These are phyloP conservation scores for Blepharisma stoltei DNA, from an alignment of 73 alveolate genomes.

Conservation along the genomic window DNA sequence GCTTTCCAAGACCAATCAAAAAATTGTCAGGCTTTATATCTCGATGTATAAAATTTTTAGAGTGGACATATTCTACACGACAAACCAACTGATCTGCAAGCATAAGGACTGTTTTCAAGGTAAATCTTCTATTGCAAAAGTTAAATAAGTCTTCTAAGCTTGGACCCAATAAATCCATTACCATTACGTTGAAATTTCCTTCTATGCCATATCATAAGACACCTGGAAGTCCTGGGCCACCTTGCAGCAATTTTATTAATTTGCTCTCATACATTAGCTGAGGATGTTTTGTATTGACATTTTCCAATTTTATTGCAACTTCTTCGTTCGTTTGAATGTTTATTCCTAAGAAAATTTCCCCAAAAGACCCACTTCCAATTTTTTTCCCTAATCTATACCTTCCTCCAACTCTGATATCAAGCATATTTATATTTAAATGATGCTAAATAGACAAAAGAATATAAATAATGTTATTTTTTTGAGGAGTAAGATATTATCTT, in stretches of 20 bases:
- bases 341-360: conserved; percentile 79
- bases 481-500: too few relatives aligned
- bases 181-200: conserved; percentile 75
- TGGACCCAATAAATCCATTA: conserved; percentile 86
- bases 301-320: conserved; percentile 75
- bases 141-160: conserved; percentile 76
- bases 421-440: conserved; percentile 35
- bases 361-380: conserved; percentile 89
- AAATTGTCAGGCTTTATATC: conserved; percentile 90
- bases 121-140: conserved; percentile 66
- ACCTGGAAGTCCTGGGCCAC: conserved; percentile 69
- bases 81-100: conserved; percentile 84
- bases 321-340: conserved; percentile 63
- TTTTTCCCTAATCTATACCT: conserved; percentile 73
- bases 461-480: too few relatives aligned
- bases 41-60: conserved; percentile 87
- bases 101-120: conserved; percentile 80
- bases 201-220: conserved; percentile 64
- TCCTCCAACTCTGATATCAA: conserved; percentile 70
- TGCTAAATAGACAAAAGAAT: too few relatives aligned
- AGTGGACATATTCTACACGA: conserved; percentile 79
- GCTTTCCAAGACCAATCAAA: conserved; percentile 65
- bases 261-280: conserved; percentile 44
- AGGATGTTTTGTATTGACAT: conserved; percentile 50
- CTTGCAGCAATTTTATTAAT: conserved; percentile 51